phyloP scores from a whole-genome alignment of 2,329 filamentous ascomycete genomes.

The Clarireedia paspali region DNA sequence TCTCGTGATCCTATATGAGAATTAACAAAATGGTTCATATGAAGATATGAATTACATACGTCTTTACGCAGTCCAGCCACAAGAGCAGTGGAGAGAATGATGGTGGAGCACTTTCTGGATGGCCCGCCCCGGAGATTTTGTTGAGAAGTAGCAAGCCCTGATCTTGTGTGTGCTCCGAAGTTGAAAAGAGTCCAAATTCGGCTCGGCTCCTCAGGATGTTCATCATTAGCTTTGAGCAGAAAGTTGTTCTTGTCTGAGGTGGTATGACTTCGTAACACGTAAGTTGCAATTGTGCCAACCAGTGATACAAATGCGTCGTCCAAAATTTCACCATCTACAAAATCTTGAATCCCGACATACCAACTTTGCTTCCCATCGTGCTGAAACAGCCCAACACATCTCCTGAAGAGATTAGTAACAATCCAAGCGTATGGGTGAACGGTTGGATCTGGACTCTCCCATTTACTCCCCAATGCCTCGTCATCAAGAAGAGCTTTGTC shows the following conservation, averaged over 20 bases:
- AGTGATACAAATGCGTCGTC: constrained; percentile 7
- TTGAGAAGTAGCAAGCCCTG: constrained; percentile 2
- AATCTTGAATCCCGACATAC: constrained; percentile 11
- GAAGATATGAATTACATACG: constrained; percentile 12
- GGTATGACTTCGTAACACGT: constrained; percentile 15
- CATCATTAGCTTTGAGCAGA: constrained; percentile 1
- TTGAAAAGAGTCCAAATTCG: constrained; percentile 10
- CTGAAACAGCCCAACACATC: constrained; percentile 10
- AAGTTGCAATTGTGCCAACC: constrained; percentile 18
- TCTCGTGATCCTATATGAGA: constrained; percentile 5
- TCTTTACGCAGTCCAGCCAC: constrained; percentile 21
- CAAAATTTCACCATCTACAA: constrained; percentile 1
- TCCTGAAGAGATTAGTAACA: constrained; percentile 12
- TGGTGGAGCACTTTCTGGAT: constrained; percentile 5
- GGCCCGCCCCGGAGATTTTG: constrained; percentile 3
- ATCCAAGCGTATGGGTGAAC: constrained; percentile 17
- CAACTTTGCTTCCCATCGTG: neutral
- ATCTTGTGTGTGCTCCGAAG: neutral
- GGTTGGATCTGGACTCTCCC: neutral
- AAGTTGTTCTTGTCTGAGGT: constrained; percentile 16
- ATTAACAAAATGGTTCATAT: constrained; percentile 7
- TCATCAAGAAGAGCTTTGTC: constrained; percentile 17
- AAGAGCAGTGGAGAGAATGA: constrained; percentile 7
- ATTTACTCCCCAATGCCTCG: neutral
- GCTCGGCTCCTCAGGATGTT: constrained; percentile 1